phyloP scores from a whole-genome alignment of 805 yeast species.

The Priceomyces castillae region DNA sequence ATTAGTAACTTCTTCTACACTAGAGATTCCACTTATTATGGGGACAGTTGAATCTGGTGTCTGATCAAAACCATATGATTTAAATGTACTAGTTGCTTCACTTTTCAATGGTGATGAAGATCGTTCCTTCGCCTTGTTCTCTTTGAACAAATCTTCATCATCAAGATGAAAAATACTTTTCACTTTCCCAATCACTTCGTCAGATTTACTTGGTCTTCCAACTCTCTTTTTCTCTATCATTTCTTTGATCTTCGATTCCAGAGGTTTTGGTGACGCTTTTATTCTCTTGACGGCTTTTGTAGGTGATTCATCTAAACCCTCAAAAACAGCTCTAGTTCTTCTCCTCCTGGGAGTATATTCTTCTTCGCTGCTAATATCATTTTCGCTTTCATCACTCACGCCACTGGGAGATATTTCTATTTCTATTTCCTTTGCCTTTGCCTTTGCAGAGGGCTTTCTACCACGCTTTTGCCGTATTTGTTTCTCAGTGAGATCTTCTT shows the following conservation, averaged over 20 bases:
- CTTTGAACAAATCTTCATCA: slow-evolving; percentile 24
- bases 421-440: neutral
- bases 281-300: slow-evolving; percentile 7
- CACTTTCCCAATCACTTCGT: slow-evolving; percentile 23
- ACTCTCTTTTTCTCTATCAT: slow-evolving; percentile 10
- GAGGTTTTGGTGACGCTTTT: neutral
- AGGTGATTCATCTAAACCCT: slow-evolving; percentile 13
- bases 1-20: slow-evolving; percentile 3
- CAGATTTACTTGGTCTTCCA: slow-evolving; percentile 29
- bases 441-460: slow-evolving; percentile 1
- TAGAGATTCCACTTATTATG: slow-evolving; percentile 24
- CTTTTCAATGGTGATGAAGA: slow-evolving; percentile 2
- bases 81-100: neutral
- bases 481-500: slow-evolving; percentile 16
- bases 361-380: slow-evolving; percentile 4
- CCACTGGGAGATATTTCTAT: neutral
- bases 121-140: slow-evolving; percentile 9
- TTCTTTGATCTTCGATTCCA: slow-evolving; percentile 9
- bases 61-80: slow-evolving; percentile 13
- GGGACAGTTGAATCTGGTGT: slow-evolving; percentile 14
- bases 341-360: slow-evolving; percentile 6
- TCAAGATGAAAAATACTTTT: slow-evolving; percentile 36
- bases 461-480: neutral
- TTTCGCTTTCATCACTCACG: slow-evolving; percentile 4
- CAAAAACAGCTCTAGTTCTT: slow-evolving; percentile 4